Evolutionary conservation across 139 green algal genomes (phyloP).

Genomic region (Chlamydomonas incerta): DNA sequence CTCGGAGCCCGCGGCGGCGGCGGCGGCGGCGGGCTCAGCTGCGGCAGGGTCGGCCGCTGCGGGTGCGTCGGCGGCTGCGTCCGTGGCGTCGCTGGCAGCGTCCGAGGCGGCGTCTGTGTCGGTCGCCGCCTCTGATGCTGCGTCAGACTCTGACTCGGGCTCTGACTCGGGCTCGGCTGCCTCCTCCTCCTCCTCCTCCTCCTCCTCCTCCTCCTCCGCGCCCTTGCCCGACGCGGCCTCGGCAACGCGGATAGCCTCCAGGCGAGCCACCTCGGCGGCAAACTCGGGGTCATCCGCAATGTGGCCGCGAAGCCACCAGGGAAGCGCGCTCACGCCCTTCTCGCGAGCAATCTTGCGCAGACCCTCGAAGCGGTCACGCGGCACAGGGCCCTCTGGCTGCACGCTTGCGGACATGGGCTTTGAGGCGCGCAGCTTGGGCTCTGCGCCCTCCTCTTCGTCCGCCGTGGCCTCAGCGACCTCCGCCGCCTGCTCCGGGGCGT

Average conservation of each 20-base stretch:
- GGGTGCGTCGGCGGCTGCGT: background rate
- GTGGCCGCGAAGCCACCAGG: background rate
- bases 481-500: background rate
- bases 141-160: background rate
- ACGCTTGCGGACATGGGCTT: no score
- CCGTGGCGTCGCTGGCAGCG: background rate
- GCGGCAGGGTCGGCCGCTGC: background rate
- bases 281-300: constrained; percentile 24
- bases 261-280: background rate
- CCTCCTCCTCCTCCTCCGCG: background rate
- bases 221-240: background rate
- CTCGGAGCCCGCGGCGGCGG: no score
- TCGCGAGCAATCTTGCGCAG: background rate
- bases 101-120: background rate
- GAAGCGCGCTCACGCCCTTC: background rate
- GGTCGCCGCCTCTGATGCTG: background rate
- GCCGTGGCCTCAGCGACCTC: background rate
- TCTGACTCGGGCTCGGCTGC: background rate
- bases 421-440: background rate
- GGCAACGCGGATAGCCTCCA: background rate
- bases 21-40: no score
- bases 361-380: background rate
- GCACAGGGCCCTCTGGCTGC: background rate
- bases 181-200: background rate
- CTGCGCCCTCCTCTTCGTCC: background rate